Base-by-base conservation (phyloP, 345 rosid genomes). In the Eucalyptus brandiana region DNA sequence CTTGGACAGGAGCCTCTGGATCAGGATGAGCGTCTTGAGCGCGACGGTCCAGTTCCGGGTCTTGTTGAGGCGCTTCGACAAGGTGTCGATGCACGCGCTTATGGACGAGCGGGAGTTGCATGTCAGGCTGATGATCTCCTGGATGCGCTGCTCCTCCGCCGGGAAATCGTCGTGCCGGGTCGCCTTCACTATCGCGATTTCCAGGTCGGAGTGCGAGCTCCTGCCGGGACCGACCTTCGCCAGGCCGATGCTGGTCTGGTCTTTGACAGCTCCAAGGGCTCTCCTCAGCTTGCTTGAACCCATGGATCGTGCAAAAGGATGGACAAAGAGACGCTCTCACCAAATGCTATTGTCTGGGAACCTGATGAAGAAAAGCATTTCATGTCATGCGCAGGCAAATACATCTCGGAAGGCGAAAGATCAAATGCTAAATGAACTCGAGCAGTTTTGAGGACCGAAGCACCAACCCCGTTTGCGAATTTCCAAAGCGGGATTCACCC, bases 11-110 rank as follows among this genome's bases (percentile, higher is more conserved):
- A 97, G 91, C 7, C 97, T 91, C 47, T 97, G 99, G 90, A 97
- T 89, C 86, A 97, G 51, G 48, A 95, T 92, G 23, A 97, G 92
- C 6, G 99, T 94, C 89, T 97, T 97, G 44, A 97, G 91, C 1
- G 99, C 99, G 12, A 97, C 99, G 11, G 94, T 94, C 99, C 99
- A 97, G 87, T 95, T 95, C 88, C 87, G 92, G 60, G 99, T 97
- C 94, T 94, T 97, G 93, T 95, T 96, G 87, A 97, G 97, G 12
- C 98, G 95, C 87, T 93, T 93, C 0, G 98, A 92, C 67, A 97
- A 91, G 88, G 93, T 94, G 87, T 56, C 92, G 2, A 97, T 95
- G 34, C 97, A 94, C 0, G 95, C 95, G 49, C 93, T 91, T 16
- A 97, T 92, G 91, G 94, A 94, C 34, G 91, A 90, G 12, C 96